phyloP scores from a whole-genome alignment of 2,329 filamentous ascomycete species.

The Penicillium sp. region DNA sequence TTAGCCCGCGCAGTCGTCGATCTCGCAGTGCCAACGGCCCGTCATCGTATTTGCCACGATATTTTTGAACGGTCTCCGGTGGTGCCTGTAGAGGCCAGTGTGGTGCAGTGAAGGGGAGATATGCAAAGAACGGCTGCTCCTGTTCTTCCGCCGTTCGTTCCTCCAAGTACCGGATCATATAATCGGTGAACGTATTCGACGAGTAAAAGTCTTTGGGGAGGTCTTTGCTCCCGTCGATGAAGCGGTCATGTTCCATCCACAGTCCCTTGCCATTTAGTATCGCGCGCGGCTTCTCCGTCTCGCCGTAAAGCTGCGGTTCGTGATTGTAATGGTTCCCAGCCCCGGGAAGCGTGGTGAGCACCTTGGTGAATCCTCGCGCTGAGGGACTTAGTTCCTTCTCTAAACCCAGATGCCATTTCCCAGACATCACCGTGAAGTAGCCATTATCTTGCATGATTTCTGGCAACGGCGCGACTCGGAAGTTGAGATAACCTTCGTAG shows the following conservation, averaged over 20 bases:
- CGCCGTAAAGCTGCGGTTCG: too few relatives aligned
- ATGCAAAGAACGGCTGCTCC: constrained; percentile 56
- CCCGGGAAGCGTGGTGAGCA: constrained; percentile 1
- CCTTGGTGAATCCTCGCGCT: constrained; percentile 2
- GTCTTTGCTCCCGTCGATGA: constrained; percentile 43
- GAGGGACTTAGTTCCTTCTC: not conserved
- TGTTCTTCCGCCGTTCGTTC: constrained; percentile 40
- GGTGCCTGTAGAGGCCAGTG: constrained; percentile 64
- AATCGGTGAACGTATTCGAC: constrained; percentile 44
- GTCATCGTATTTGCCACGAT: constrained; percentile 59
- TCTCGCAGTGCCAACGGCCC: constrained; percentile 57
- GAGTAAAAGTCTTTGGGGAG: constrained; percentile 54
- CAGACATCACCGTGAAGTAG: constrained; percentile 60
- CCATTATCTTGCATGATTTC: constrained; percentile 59
- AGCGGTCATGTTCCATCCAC: constrained; percentile 32
- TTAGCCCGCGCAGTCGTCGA: constrained; percentile 54
- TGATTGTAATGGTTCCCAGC: constrained; percentile 52
- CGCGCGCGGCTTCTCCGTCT: too few relatives aligned
- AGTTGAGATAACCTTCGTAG: constrained; percentile 63
- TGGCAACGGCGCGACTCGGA: constrained; percentile 57
- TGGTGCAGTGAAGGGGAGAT: constrained; percentile 60
- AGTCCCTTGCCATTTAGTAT: too few relatives aligned
- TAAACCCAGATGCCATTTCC: constrained; percentile 66
- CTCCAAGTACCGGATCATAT: constrained; percentile 52
- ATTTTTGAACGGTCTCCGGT: constrained; percentile 54